Base-by-base conservation (phyloP, 202 grass and related monocot genomes). In the Schoenoplectus triqueter region DNA sequence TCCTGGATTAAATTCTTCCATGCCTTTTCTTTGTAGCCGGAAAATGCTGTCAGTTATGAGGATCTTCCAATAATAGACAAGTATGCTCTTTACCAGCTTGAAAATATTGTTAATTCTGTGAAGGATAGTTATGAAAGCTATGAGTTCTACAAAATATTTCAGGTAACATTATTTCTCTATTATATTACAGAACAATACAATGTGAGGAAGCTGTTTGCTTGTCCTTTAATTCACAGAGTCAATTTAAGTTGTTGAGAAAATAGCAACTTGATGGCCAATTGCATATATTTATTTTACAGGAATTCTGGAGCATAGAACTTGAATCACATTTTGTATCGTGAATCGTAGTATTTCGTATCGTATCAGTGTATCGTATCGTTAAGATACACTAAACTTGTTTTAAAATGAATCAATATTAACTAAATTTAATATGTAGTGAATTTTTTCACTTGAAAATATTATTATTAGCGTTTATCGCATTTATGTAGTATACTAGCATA, bases 121-220 rank as follows among this genome's bases (percentile, higher is more conserved):
- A 93, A 89, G 87, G 95, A 92, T 72, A 88, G 88, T 85, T 98
- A 98, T 87, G 95, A 98, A 31, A 88, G 83, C 71, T 95, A 93
- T 65, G 88, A 98, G 73, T 93, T 98, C 89, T 98, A 92, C 80
- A 98, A 98, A 92, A 93, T 95, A 87, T 98, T 92, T 57, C 95
- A 98, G 95, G 95, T 98, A 89, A 89, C 19, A 77, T 86, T 54
- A 60, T 84, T 42, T 73, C 20, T 2, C 21, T 54, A 55, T 31
- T 75, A 22, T 10, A 75, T 75, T 31, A 54, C 47, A 75, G 72
- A 72, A 49, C 31, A 6, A 51, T 49, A 69, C 66, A n/a, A 69
- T 73, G 68, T 51, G n/a, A 55, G 54, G 19, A 75, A 75, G 19
- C 72, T 74, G 18, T 8, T 74, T 75, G 48, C 19, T 54, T 55